Conservation (phyloP, 305 asterid genomes). For the Solanum hybrid region DNA sequence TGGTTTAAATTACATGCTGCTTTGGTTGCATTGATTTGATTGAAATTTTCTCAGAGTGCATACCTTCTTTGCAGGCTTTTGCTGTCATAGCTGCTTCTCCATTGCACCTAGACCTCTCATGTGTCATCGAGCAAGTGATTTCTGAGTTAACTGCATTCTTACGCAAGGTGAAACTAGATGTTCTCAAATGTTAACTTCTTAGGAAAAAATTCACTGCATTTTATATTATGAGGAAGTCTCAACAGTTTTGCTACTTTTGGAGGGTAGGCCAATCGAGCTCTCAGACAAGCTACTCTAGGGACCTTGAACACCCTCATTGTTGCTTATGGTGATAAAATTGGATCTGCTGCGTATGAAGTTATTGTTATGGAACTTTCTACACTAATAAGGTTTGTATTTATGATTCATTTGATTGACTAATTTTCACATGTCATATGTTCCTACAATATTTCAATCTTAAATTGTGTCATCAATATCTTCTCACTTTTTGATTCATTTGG, state of each 20-base stretch:
- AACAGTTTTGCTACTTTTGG: slow-evolving; percentile 7
- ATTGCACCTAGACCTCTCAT: slow-evolving; percentile 80
- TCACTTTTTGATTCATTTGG: slow-evolving; percentile 11
- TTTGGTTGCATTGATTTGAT: not conserved
- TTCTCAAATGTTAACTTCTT: slow-evolving; percentile 3
- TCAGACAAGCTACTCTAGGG: slow-evolving; percentile 94
- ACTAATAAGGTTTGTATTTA: slow-evolving; percentile 64
- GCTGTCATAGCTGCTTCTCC: slow-evolving; percentile 96
- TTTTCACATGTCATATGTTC: not conserved
- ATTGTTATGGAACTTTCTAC: slow-evolving; percentile 90
- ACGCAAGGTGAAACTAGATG: slow-evolving; percentile 58
- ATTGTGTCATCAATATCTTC: slow-evolving; percentile 1
- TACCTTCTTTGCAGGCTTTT: slow-evolving; percentile 60
- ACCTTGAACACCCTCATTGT: slow-evolving; percentile 86
- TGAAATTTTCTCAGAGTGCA: not conserved
- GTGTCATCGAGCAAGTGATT: slow-evolving; percentile 82
- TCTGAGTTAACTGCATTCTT: slow-evolving; percentile 93
- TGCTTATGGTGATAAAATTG: slow-evolving; percentile 91
- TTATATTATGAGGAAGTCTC: not conserved
- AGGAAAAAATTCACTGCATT: slow-evolving; percentile 1
- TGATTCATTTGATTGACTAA: not conserved
- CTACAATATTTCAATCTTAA: not conserved
- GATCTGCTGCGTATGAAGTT: slow-evolving; percentile 85
- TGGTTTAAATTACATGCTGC: not conserved
- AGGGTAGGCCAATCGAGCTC: slow-evolving; percentile 87